A percentile compares a stretch with the other conserved stretches of the same genome.
Conservation (phyloP, 1,284 basidiomycete species). For the Sanghuangporus sanghuang region DNA sequence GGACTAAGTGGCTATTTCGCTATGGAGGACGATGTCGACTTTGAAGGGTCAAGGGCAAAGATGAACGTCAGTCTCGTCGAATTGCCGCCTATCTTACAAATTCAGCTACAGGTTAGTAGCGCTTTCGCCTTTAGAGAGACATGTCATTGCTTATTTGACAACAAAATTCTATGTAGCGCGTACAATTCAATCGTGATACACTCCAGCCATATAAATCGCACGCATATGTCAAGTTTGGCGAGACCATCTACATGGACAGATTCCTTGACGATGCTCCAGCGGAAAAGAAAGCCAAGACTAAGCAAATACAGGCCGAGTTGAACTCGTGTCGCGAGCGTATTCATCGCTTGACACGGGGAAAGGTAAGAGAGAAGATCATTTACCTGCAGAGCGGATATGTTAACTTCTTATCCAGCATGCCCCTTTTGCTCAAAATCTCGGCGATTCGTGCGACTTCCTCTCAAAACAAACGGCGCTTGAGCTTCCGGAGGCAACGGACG, state of each 20-base stretch:
- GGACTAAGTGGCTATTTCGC: conserved; percentile 86
- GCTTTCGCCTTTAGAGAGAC: background rate
- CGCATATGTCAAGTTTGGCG: conserved; percentile 87
- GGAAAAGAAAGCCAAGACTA: conserved; percentile 65
- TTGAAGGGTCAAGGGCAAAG: conserved; percentile 79
- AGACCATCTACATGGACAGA: conserved; percentile 87
- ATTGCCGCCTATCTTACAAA: conserved; percentile 87
- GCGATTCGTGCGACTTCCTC: conserved; percentile 51
- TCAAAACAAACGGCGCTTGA: conserved; percentile 36
- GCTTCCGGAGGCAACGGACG: conserved; percentile 47
- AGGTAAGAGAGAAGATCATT: conserved; percentile 38
- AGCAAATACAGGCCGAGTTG: conserved; percentile 64
- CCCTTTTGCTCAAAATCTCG: conserved; percentile 49
- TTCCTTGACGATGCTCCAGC: conserved; percentile 78
- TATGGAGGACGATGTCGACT: conserved; percentile 78
- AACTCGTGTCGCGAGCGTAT: conserved; percentile 60
- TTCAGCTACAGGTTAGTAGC: conserved; percentile 80
- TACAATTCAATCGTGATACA: conserved; percentile 92
- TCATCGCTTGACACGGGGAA: conserved; percentile 61
- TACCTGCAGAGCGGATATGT: background rate
- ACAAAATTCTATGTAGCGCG: conserved; percentile 52
- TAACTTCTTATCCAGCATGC: conserved; percentile 39
- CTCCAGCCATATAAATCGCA: conserved; percentile 93
- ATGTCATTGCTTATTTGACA: background rate
- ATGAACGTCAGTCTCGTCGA: conserved; percentile 88